phyloP scores from a whole-genome alignment of 2,329 filamentous ascomycete genomes.

The Nigrospora sphaerica region DNA sequence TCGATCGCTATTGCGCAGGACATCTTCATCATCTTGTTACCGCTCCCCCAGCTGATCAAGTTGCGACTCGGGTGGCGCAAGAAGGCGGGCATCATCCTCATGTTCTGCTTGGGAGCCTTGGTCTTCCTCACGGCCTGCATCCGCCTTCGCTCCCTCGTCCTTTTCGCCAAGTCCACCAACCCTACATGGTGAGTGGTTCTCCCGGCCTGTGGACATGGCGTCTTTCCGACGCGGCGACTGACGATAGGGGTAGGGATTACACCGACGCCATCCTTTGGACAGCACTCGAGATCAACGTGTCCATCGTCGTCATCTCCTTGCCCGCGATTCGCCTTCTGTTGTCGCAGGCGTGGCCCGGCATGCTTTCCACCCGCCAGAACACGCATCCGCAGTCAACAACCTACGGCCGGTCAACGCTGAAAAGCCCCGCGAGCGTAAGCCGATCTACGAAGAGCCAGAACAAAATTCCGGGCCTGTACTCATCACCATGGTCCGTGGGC shows the following conservation, averaged over 20 bases:
- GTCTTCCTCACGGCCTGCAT: slow-evolving; percentile 27
- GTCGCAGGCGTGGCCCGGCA: not conserved
- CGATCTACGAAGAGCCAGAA: no score
- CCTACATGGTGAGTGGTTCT: slow-evolving; percentile 9
- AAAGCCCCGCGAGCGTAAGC: no score
- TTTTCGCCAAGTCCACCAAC: slow-evolving; percentile 25
- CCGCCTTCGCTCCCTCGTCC: slow-evolving; percentile 25
- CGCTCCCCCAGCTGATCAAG: slow-evolving; percentile 22
- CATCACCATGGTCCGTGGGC: no score
- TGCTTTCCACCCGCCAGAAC: not conserved
- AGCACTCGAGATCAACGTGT: slow-evolving; percentile 31
- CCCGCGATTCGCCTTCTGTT: slow-evolving; percentile 28
- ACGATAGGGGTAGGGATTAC: slow-evolving; percentile 4
- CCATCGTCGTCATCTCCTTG: slow-evolving; percentile 33
- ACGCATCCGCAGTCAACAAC: no score
- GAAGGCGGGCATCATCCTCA: slow-evolving; percentile 21
- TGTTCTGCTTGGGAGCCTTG: slow-evolving; percentile 30
- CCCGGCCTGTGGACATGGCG: no score
- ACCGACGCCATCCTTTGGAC: slow-evolving; percentile 34
- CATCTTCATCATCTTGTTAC: slow-evolving; percentile 23
- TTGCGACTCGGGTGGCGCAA: slow-evolving; percentile 19
- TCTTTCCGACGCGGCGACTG: no score
- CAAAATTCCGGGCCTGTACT: no score
- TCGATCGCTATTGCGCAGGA: slow-evolving; percentile 26
- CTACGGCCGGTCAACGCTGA: no score